phyloP scores from a whole-genome alignment of 768 basidiomycete genomes.

The Imleria badia region DNA sequence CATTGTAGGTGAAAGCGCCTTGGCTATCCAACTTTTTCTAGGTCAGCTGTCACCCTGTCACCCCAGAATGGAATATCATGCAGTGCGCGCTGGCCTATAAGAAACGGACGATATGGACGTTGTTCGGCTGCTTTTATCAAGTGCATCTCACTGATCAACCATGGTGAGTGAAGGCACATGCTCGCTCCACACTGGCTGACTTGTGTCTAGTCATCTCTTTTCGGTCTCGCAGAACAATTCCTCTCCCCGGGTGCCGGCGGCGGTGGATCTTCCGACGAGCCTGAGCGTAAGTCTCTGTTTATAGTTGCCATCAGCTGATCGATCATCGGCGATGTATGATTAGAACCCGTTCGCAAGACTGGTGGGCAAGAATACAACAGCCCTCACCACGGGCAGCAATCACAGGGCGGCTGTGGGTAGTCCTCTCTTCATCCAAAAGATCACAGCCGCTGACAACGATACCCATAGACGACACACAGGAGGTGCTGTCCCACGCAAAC shows the following conservation, averaged over 20 bases:
- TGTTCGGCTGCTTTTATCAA: conserved; percentile 10
- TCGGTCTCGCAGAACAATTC: conserved; percentile 71
- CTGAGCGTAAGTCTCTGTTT: conserved; percentile 7
- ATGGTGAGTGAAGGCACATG: conserved; percentile 22
- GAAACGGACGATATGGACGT: conserved; percentile 1
- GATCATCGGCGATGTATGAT: conserved; percentile 10
- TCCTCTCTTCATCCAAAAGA: neutral
- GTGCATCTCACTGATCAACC: conserved; percentile 5
- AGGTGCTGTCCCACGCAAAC: conserved; percentile 55
- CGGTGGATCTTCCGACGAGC: neutral
- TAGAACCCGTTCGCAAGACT: conserved; percentile 51
- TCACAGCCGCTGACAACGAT: conserved; percentile 7
- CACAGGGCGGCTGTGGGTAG: conserved; percentile 26
- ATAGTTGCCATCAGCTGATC: conserved; percentile 7
- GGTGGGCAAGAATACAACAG: conserved; percentile 66
- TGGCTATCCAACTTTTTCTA: neutral
- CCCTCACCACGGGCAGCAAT: conserved; percentile 43
- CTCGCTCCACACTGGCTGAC: neutral
- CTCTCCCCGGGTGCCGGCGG: conserved; percentile 45
- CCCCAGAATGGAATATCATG: conserved; percentile 24
- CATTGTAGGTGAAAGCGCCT: neutral
- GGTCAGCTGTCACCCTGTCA: conserved; percentile 19
- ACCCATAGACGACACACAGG: conserved; percentile 57
- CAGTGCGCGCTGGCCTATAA: conserved; percentile 17
- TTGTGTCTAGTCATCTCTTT: conserved; percentile 54